Evolutionary conservation across 768 basidiomycete species (phyloP).

Genomic region (Obba rivulosa): DNA sequence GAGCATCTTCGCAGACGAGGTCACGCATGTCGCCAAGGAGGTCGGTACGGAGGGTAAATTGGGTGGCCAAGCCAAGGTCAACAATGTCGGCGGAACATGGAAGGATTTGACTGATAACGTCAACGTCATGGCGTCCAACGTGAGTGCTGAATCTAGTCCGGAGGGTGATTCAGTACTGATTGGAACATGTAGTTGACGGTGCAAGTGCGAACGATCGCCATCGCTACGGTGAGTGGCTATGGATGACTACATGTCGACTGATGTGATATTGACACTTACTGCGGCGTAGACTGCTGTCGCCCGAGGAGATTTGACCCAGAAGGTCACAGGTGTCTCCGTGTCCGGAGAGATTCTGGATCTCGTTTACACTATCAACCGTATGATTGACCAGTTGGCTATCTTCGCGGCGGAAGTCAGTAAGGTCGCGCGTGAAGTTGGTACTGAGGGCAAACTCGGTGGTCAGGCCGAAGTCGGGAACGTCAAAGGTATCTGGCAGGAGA

Average conservation of each 20-base stretch:
- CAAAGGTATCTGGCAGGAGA: conserved; percentile 98
- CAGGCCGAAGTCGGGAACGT: conserved; percentile 97
- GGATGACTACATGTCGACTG: background rate
- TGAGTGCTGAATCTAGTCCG: conserved; percentile 29
- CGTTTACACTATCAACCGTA: conserved; percentile 95
- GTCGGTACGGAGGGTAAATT: conserved; percentile 95
- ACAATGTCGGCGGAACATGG: conserved; percentile 96
- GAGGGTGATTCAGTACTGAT: background rate
- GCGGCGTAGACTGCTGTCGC: conserved; percentile 81
- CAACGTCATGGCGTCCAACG: conserved; percentile 92
- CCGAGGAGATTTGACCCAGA: conserved; percentile 87
- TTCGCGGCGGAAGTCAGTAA: conserved; percentile 85
- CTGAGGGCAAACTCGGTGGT: conserved; percentile 97
- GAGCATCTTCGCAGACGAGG: conserved; percentile 82
- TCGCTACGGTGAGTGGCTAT: conserved; percentile 65
- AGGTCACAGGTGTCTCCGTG: conserved; percentile 88
- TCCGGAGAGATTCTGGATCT: conserved; percentile 95
- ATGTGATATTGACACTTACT: background rate
- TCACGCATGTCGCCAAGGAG: conserved; percentile 85
- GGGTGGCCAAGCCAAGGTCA: conserved; percentile 91
- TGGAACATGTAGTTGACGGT: conserved; percentile 62
- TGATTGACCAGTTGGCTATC: conserved; percentile 64
- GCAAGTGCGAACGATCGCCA: conserved; percentile 91
- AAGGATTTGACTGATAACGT: conserved; percentile 95
- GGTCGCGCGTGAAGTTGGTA: conserved; percentile 95